Base-by-base conservation (phyloP, 495 filamentous ascomycete genomes). In the Trichoderma parareesei region DNA sequence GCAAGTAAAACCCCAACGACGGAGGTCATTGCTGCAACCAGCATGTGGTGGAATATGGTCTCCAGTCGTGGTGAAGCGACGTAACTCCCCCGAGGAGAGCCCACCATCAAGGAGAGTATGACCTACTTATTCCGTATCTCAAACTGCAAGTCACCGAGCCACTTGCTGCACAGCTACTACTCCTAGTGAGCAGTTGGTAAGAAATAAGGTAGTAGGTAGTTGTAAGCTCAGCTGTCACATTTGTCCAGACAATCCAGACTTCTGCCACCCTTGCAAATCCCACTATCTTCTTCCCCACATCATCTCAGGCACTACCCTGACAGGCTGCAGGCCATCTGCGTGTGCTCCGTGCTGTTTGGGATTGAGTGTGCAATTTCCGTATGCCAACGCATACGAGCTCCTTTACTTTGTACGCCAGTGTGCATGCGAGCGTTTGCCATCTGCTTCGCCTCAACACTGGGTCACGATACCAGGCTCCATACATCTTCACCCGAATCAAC, bases 341-440 rank as follows among this genome's bases (percentile, higher is more conserved):
- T 11, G 53, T 4, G 18, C 46, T 49, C 46, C 46, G 53, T 57
- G 53, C 3, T 57, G 53, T 57, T 37, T 57, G 53, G 37, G 11
- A 27, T 57, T 57, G 33, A 57, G 53, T 57, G 53, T 13, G 14
- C 53, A 57, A 57, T 57, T 57, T 57, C 53, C 27, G 53, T 57
- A 9, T 35, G 18, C 18, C 53, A 57, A 57, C 20, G 53, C 53
- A 57, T 57, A 57, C 53, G 53, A 57, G 27, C 53, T 57, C 53
- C 53, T 38, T 57, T 57, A 2, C 27, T 27, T 27, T 27, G 27
- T 27, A 35, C 35, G 37, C 9, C 53, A 57, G 27, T 27, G 20
- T 57, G 27, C 27, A 49, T 49, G 46, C 46, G 20, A 8, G 46
- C 46, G n/a, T 49, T 18, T n/a, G 43, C 3, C 20, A 38, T 20